Evolutionary conservation across 345 rosid species (phyloP).

Genomic region (Camelina hispida): DNA sequence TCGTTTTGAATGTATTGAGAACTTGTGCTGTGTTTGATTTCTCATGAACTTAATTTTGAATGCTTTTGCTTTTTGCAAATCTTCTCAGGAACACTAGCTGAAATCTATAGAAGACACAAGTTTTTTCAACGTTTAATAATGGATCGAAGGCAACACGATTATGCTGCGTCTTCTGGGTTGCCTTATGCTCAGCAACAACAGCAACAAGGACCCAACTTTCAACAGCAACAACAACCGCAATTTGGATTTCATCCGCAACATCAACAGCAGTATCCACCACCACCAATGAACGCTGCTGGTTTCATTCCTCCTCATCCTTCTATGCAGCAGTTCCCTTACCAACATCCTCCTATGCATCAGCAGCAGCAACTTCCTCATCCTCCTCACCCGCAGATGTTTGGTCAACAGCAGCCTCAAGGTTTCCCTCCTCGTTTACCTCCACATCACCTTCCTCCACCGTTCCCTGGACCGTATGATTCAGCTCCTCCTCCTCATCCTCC

Average conservation of each 20-base stretch:
- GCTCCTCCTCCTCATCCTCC: slow-evolving; percentile 71
- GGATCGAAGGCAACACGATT: slow-evolving; percentile 60
- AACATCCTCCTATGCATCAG: slow-evolving; percentile 69
- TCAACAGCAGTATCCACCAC: slow-evolving; percentile 72
- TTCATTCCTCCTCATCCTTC: slow-evolving; percentile 82
- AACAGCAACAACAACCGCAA: slow-evolving; percentile 71
- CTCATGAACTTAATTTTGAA: neutral
- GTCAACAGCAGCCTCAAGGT: slow-evolving; percentile 67
- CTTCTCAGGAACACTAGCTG: slow-evolving; percentile 29
- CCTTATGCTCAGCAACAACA: slow-evolving; percentile 83
- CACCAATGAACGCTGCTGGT: slow-evolving; percentile 56
- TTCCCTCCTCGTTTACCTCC: slow-evolving; percentile 75
- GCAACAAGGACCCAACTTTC: slow-evolving; percentile 66
- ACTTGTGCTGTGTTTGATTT: slow-evolving; percentile 6
- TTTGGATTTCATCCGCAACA: slow-evolving; percentile 86
- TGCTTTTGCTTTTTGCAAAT: slow-evolving; percentile 7
- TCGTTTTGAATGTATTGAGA: neutral
- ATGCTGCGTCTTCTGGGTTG: slow-evolving; percentile 66
- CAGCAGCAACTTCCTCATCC: slow-evolving; percentile 60
- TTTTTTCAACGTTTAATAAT: slow-evolving; percentile 18
- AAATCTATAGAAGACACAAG: slow-evolving; percentile 3
- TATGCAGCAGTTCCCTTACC: slow-evolving; percentile 84
- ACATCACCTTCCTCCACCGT: slow-evolving; percentile 69
- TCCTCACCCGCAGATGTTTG: slow-evolving; percentile 77
- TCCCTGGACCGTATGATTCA: slow-evolving; percentile 69